These are phyloP conservation scores for Martiniozyma asiatica DNA, from an alignment of 1,139 yeast genomes.

Conservation along the genomic window DNA sequence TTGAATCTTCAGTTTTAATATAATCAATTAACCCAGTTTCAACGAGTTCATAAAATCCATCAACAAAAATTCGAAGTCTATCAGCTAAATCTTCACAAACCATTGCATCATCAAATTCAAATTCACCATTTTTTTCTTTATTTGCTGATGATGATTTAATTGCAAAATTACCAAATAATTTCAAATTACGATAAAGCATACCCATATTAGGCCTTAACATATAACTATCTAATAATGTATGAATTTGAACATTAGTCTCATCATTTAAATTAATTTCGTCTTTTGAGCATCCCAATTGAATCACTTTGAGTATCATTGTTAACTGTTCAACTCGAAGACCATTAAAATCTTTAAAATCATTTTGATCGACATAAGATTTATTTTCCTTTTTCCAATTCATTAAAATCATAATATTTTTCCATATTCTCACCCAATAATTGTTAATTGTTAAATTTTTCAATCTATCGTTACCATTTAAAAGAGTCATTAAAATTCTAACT, in stretches of 20 bases:
- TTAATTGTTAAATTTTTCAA: slow-evolving; percentile 34
- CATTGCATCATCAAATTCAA: slow-evolving; percentile 9
- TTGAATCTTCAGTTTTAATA: slow-evolving; percentile 34
- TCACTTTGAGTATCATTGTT: slow-evolving; percentile 8
- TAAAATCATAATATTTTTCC: slow-evolving; percentile 40
- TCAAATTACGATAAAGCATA: slow-evolving; percentile 15
- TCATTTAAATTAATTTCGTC: slow-evolving; percentile 6
- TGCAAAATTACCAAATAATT: slow-evolving; percentile 13
- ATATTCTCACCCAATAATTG: slow-evolving; percentile 12
- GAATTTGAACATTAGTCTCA: slow-evolving; percentile 12
- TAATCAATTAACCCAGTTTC: slow-evolving; percentile 38
- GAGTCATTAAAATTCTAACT: slow-evolving; percentile 45
- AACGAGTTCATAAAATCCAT: slow-evolving; percentile 40
- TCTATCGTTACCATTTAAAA: slow-evolving; percentile 30
- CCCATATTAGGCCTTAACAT: slow-evolving; percentile 13
- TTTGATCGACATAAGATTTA: slow-evolving; percentile 18
- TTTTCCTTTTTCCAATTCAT: slow-evolving; percentile 39
- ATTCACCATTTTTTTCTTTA: slow-evolving; percentile 2
- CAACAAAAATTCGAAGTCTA: slow-evolving; percentile 43
- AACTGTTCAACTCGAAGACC: slow-evolving; percentile 11
- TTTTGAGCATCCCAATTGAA: slow-evolving; percentile 8
- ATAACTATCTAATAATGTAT: slow-evolving; percentile 15
- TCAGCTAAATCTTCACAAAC: slow-evolving; percentile 45
- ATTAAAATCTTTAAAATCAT: slow-evolving; percentile 13
- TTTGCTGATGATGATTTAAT: slow-evolving; percentile 4